Evolutionary conservation across 1,284 basidiomycete genomes (phyloP).

Genomic region (Marasmius sp.): DNA sequence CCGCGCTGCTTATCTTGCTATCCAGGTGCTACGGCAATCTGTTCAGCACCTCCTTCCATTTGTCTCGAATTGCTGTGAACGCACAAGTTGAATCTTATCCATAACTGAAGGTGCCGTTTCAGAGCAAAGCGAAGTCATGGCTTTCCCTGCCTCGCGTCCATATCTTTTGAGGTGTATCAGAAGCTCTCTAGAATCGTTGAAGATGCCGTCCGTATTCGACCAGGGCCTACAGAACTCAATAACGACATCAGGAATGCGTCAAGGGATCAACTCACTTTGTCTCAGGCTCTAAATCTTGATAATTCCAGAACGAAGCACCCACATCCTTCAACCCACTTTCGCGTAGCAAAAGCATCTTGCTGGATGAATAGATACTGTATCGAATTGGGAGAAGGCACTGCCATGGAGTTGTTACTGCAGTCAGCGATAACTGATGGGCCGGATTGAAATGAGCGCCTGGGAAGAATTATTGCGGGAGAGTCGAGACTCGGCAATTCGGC

Average conservation of each 20-base stretch:
- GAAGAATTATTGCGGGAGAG: too few species aligned
- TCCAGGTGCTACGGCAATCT: background rate
- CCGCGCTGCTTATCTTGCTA: background rate
- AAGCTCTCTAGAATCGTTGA: background rate
- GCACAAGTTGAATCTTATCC: background rate
- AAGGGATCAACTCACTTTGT: background rate
- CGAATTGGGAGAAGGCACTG: too few species aligned
- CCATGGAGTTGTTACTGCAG: too few species aligned
- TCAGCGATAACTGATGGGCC: too few species aligned
- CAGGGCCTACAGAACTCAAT: background rate
- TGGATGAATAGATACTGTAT: too few species aligned
- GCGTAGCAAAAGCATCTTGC: too few species aligned
- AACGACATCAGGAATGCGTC: background rate
- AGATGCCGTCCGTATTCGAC: background rate
- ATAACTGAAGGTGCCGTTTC: background rate
- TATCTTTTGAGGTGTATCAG: background rate
- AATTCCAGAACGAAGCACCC: too few species aligned
- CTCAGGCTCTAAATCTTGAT: too few species aligned
- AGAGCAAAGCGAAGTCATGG: background rate
- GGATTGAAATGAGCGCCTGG: too few species aligned
- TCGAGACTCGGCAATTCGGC: too few species aligned
- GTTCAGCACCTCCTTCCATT: background rate
- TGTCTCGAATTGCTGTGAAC: background rate
- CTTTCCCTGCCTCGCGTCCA: background rate
- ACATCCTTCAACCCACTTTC: too few species aligned